These are phyloP conservation scores for Phialophora macrospora DNA, from an alignment of 2,329 filamentous ascomycete genomes.

Conservation along the genomic window DNA sequence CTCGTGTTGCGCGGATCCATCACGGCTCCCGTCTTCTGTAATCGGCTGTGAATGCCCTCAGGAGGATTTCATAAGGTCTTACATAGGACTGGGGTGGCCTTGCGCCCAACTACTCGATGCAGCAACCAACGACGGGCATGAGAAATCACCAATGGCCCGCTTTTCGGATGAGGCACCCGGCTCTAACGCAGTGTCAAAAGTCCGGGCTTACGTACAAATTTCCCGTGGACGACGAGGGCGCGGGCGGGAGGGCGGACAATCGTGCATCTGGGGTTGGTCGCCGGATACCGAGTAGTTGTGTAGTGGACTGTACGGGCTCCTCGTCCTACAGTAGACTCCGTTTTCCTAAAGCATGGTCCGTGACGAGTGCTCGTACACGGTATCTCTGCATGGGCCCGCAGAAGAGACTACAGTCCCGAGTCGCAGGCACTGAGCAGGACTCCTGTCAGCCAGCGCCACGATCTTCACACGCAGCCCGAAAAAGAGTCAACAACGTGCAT, in stretches of 20 bases:
- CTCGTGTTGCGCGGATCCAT: no score
- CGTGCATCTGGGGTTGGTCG: no score
- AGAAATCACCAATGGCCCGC: not conserved
- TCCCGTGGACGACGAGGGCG: not conserved
- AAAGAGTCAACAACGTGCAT: not conserved
- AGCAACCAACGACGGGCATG: not conserved
- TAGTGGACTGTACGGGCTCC: no score
- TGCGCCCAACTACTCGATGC: not conserved
- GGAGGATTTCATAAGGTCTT: conserved; percentile 3
- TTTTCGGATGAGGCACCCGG: conserved; percentile 9
- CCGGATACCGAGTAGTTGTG: no score
- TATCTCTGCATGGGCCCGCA: not conserved
- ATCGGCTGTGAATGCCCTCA: not conserved
- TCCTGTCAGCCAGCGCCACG: not conserved
- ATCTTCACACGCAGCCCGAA: not conserved
- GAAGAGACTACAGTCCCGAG: not conserved
- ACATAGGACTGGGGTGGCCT: not conserved
- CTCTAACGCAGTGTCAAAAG: not conserved
- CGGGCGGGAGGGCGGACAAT: no score
- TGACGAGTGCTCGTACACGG: no score
- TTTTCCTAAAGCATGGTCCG: no score
- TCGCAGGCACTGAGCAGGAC: no score
- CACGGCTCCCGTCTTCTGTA: no score
- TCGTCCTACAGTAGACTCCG: no score
- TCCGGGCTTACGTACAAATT: not conserved